These are phyloP conservation scores for Exophiala lecanii-corni DNA, from an alignment of 2,329 filamentous ascomycete species.

Conservation along the genomic window DNA sequence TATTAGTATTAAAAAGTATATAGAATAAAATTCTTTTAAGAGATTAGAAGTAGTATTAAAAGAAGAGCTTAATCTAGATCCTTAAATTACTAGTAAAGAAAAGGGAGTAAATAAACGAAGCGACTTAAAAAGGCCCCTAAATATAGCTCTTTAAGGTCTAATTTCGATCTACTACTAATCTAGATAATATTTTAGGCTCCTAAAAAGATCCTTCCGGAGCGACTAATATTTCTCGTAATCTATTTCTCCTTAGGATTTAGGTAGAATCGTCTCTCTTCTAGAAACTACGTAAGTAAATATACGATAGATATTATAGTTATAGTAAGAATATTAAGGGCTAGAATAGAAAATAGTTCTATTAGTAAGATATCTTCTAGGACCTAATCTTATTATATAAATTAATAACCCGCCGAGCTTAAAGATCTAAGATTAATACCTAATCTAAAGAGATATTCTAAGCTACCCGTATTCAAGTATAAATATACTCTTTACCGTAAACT, in stretches of 20 bases:
- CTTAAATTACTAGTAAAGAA: slow-evolving; percentile 3
- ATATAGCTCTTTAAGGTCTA: slow-evolving; percentile 1
- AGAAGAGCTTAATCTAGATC: slow-evolving; percentile 5
- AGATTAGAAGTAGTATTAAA: slow-evolving; percentile 3
- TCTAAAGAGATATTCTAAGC: slow-evolving; percentile 8
- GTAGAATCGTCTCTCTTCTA: slow-evolving; percentile 2
- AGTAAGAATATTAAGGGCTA: background rate
- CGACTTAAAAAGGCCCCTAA: slow-evolving; percentile 3
- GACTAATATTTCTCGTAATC: slow-evolving; percentile 1
- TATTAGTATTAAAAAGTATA: slow-evolving; percentile 2
- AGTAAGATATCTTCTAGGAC: slow-evolving; percentile 4
- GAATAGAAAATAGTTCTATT: slow-evolving; percentile 1
- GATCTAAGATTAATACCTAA: slow-evolving; percentile 4
- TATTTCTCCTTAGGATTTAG: slow-evolving; percentile 1
- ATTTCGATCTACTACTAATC: slow-evolving; percentile 5
- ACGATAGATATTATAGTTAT: background rate
- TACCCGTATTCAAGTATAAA: slow-evolving; percentile 7
- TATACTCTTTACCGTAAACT: slow-evolving; percentile 5
- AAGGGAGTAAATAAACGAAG: slow-evolving; percentile 1
- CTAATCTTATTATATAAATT: slow-evolving; percentile 5
- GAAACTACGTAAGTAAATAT: background rate
- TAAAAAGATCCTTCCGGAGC: background rate
- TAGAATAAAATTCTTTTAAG: slow-evolving; percentile 4
- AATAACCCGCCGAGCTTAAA: slow-evolving; percentile 5
- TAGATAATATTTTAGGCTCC: slow-evolving; percentile 7